Evolutionary conservation across 495 filamentous ascomycete genomes (phyloP).

Genomic region (Aspergillus campestris): DNA sequence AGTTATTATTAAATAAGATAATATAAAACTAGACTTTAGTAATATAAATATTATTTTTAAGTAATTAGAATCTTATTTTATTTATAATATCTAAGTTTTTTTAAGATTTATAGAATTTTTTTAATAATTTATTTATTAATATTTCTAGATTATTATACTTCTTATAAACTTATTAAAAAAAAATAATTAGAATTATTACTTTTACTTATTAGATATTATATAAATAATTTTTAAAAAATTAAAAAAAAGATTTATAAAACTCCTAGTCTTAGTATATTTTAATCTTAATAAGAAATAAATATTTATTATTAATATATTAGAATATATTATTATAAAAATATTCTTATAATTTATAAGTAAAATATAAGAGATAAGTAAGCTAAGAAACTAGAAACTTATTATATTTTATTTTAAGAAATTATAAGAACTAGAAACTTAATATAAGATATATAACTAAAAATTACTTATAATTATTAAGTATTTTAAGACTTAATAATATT

Average conservation of each 20-base stretch:
- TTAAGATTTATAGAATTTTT: neutral
- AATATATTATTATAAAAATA: neutral
- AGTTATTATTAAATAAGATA: neutral
- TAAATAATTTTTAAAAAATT: neutral
- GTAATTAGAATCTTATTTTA: neutral
- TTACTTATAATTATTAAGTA: neutral
- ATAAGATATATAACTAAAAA: neutral
- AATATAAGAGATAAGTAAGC: neutral
- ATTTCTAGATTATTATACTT: neutral
- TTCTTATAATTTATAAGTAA: neutral
- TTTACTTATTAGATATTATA: no score
- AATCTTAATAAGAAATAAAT: neutral
- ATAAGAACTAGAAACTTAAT: neutral
- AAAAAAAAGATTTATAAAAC: neutral
- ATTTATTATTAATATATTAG: neutral
- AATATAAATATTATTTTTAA: conserved; percentile 2
- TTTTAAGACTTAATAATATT: neutral
- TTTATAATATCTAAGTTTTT: neutral
- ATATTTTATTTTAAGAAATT: neutral
- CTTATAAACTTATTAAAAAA: no score
- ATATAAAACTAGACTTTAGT: neutral
- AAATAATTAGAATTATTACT: no score
- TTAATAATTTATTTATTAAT: conserved; percentile 1
- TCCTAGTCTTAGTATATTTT: neutral
- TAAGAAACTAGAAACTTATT: neutral